Conservation (phyloP, 495 filamentous ascomycete genomes). For the Extremus antarcticus region DNA sequence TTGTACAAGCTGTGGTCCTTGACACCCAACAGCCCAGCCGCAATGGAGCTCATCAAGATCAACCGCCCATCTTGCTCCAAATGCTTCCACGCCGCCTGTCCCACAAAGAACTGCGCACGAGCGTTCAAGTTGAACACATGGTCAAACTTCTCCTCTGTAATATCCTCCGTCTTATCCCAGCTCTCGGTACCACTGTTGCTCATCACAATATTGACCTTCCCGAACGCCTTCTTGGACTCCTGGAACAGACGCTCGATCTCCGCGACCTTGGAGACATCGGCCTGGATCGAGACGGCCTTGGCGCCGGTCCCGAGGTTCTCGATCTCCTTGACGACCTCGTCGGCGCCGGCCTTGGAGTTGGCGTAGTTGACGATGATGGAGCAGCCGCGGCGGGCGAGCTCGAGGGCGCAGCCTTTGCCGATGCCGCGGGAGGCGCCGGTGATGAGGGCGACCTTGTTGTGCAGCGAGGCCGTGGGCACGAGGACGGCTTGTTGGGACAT, state of each 20-base stretch:
- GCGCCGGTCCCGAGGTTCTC: slow-evolving; percentile 48
- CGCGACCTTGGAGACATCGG: slow-evolving; percentile 56
- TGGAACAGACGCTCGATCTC: slow-evolving; percentile 55
- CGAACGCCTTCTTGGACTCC: slow-evolving; percentile 54
- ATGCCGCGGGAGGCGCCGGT: slow-evolving; percentile 63
- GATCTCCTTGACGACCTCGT: slow-evolving; percentile 53
- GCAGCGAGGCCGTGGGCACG: slow-evolving; percentile 35
- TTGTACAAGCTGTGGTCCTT: slow-evolving; percentile 67
- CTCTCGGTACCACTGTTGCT: slow-evolving; percentile 56
- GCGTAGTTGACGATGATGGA: slow-evolving; percentile 72
- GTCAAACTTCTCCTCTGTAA: slow-evolving; percentile 67
- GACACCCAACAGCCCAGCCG: slow-evolving; percentile 46
- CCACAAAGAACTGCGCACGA: slow-evolving; percentile 74
- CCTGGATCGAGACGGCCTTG: slow-evolving; percentile 51
- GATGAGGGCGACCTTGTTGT: slow-evolving; percentile 61
- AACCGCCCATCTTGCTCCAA: slow-evolving; percentile 56
- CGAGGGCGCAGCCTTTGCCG: slow-evolving; percentile 62
- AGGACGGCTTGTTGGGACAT: slow-evolving; percentile 17
- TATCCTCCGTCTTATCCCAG: slow-evolving; percentile 53
- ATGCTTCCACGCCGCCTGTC: slow-evolving; percentile 61
- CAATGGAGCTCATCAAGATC: slow-evolving; percentile 51
- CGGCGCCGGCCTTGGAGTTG: slow-evolving; percentile 48
- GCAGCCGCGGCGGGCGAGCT: slow-evolving; percentile 61
- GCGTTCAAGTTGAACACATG: slow-evolving; percentile 67
- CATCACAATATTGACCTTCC: slow-evolving; percentile 65